A percentile compares a stretch with the other conserved stretches of the same genome.
Conservation (phyloP, 2,329 filamentous ascomycete genomes). For the Aspergillus japonicus region DNA sequence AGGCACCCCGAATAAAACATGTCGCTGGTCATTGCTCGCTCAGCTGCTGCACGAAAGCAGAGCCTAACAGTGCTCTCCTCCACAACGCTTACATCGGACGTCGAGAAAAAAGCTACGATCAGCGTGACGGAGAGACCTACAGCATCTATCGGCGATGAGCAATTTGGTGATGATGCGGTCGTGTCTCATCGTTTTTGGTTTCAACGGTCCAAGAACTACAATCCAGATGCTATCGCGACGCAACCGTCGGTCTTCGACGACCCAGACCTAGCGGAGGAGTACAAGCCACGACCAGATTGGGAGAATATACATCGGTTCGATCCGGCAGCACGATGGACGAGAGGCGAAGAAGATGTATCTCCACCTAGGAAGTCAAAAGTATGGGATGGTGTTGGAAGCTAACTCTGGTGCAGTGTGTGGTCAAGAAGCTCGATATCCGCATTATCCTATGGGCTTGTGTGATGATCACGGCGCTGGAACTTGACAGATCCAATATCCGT, state of each 20-base stretch:
- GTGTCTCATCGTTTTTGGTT: conserved; percentile 32
- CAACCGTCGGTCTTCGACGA: conserved; percentile 50
- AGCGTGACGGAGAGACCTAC: neutral
- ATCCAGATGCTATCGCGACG: conserved; percentile 35
- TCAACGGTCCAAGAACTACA: conserved; percentile 23
- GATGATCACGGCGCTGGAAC: conserved; percentile 60
- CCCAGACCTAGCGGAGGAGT: conserved; percentile 39
- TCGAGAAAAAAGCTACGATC: conserved; percentile 12
- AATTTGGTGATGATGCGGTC: conserved; percentile 18
- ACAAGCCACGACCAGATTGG: conserved; percentile 31
- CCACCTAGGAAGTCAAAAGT: neutral
- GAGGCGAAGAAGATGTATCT: conserved; percentile 20
- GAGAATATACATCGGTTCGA: conserved; percentile 28
- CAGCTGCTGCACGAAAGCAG: neutral
- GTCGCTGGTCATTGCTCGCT: conserved; percentile 17
- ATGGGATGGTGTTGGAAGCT: conserved; percentile 45
- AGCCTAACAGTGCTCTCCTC: neutral
- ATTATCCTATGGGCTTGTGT: conserved; percentile 41
- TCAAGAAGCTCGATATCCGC: conserved; percentile 23
- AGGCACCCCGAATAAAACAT: conserved; percentile 1
- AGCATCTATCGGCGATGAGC: neutral
- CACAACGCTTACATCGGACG: conserved; percentile 6
- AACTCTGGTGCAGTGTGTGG: conserved; percentile 25
- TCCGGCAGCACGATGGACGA: conserved; percentile 22
- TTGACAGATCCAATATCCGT: conserved; percentile 56